Base-by-base conservation (phyloP, 1,284 basidiomycete genomes). In the Ganoderma boninense region DNA sequence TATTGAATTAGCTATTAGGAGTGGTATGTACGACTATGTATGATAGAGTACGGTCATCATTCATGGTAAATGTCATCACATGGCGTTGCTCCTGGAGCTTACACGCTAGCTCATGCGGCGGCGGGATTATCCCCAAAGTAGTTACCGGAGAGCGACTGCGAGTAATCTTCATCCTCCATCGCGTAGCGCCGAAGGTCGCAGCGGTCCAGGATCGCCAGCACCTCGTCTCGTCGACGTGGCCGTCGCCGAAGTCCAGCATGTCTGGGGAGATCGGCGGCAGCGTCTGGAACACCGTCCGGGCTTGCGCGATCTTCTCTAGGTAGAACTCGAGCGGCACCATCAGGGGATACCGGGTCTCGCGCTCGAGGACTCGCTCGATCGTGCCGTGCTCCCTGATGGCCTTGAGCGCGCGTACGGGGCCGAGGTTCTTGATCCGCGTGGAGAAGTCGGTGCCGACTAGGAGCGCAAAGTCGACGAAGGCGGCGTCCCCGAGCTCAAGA, bases 401-500 rank as follows among this genome's bases (percentile, higher is more conserved):
- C 71, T 88, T 88, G 76, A 93, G 87, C 0, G 95, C 95, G 1
- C 89, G 89, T 0, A 81, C 79, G 0, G 95, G 95, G 0, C 96
- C 96, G 4, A 97, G 83, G 66, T 91, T 90, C 69, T 88, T 90
- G 73, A 97, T 93, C 1, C 95, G 89, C 59, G 91, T 88, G 0
- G 93, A 92, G 74, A 97, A 97, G 80, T 97, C 96, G 0, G 96
- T 97, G 5, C 96, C 96, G 16, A 96, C 87, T 2, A 97, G 85
- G 57, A 97, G 86, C 0, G 89, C 90, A 79, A 96, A 95, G 81
- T 97, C 96, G 76, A 96, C 81, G 79, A 89, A 97, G 65, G 86
- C 78, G 0, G 83, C 77, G 4, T 83, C 84, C 66, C 87, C 81
- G 42, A 97, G 86, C 10, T 84, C 79, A 35, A 95, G 86, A 7